Evolutionary conservation across 495 filamentous ascomycete genomes (phyloP).

Genomic region (Penicillium mononematosum): DNA sequence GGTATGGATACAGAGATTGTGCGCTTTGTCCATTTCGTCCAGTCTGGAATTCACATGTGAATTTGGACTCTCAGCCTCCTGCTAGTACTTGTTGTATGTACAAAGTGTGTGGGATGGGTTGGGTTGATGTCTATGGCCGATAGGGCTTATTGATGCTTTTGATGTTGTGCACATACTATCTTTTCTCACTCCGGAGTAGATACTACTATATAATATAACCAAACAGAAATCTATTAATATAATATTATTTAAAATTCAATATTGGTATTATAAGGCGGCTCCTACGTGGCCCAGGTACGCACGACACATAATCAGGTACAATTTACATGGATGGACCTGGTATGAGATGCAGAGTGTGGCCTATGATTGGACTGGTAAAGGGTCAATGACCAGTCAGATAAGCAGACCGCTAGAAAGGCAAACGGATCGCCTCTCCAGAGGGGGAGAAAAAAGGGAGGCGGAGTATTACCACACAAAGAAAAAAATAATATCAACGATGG

Average conservation of each 20-base stretch:
- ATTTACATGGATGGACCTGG: constrained; percentile 27
- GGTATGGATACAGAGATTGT: not conserved
- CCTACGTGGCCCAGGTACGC: constrained; percentile 26
- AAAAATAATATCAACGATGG: not conserved
- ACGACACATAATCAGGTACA: constrained; percentile 18
- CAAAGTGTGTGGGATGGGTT: not conserved
- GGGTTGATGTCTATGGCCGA: not conserved
- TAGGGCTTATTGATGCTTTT: not conserved
- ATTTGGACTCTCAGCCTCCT: constrained; percentile 1
- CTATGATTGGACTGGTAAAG: constrained; percentile 12
- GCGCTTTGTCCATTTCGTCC: constrained; percentile 12
- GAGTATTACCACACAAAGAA: not conserved
- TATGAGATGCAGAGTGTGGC: constrained; percentile 9
- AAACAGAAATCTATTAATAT: not conserved
- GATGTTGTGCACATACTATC: not conserved
- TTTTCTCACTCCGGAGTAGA: not conserved
- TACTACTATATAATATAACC: not conserved
- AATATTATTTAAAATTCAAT: not conserved
- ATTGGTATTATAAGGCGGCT: constrained; percentile 2
- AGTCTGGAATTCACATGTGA: constrained; percentile 14
- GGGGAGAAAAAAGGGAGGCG: not conserved
- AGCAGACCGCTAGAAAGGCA: constrained; percentile 30
- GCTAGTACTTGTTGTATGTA: constrained; percentile 4
- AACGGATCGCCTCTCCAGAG: constrained; percentile 12
- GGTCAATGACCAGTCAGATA: constrained; percentile 9